Evolutionary conservation across 768 basidiomycete species (phyloP), one percentile per base, ranked within the genome.

Genomic region (Nidula microcarpa): DNA sequence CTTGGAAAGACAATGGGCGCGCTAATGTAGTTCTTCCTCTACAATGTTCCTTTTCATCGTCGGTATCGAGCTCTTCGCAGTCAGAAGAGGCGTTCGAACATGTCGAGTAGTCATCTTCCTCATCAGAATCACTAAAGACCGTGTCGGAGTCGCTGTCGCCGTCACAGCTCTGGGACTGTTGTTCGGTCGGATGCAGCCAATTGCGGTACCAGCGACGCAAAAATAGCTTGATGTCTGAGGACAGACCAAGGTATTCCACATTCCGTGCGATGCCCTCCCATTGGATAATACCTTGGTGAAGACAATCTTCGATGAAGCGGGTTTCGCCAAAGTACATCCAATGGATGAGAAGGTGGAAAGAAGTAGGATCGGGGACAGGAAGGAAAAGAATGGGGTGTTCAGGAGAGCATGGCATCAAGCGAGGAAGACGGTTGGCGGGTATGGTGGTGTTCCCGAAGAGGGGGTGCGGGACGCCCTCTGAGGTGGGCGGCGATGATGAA

Each of bases 231-330:
- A 94, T 83, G 43, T 89, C 85, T 14, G 82, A 71, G 50, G 82
- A 76, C 56, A 95, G 78, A 16, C 84, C 87, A 47, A 96, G 85
- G 63, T 91, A 95, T 64, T 95, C 92, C 64, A 88, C 91, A 66
- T 94, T 96, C 55, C 87, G 84, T 16, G 90, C 90, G 55, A 95
- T 74, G 32, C 90, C 91, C 60, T 94, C 89, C 93, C 92, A 95
- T 46, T 82, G 81, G 44, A 92, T 77, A 49, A 75, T 66, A 16
- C 86, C 84, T 16, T 74, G 70, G 55, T 81, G 79, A 10, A 96
- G 80, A 41, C 80, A 85, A 18, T 82, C 75, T 61, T 87, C 82
- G 60, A 96, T 86, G 51, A 75, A 75, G 43, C 72, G 68, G 10
- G 81, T 81, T 55, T 80, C 75, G 33, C 90, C 91, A 68, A 89